Conservation (phyloP, 176 grass and related monocot species). For the Dactylis glomerata region DNA sequence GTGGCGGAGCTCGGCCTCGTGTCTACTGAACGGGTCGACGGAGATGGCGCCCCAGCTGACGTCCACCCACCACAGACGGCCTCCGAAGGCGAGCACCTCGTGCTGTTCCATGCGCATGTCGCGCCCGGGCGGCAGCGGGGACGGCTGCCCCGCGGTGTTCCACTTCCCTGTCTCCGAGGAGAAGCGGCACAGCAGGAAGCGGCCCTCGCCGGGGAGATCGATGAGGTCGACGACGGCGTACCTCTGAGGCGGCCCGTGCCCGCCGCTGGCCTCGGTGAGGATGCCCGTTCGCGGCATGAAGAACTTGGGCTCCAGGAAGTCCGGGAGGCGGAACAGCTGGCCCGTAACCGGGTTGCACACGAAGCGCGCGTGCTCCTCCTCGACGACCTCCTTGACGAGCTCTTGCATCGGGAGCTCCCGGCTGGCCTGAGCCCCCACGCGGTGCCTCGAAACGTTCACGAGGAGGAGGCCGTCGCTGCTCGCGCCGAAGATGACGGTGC, state of each 20-base stretch:
- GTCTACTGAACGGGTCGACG: neutral
- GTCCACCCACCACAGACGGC: constrained; percentile 14
- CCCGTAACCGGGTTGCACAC: constrained; percentile 3
- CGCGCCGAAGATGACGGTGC: neutral
- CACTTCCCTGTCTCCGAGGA: neutral
- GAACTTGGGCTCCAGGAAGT: neutral
- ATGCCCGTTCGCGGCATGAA: neutral
- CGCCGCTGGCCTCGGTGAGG: neutral
- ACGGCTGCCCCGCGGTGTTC: neutral
- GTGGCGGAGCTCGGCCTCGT: neutral
- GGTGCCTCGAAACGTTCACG: neutral
- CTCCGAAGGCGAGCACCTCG: neutral
- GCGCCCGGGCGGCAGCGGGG: neutral
- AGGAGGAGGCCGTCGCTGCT: neutral
- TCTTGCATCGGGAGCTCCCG: neutral
- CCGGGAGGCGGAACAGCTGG: constrained; percentile 4
- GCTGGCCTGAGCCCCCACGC: neutral
- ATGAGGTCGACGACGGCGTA: neutral
- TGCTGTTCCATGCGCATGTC: neutral
- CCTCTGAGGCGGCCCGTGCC: neutral
- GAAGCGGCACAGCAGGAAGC: neutral
- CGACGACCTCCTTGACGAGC: neutral
- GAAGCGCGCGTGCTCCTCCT: neutral
- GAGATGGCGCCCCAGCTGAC: constrained; percentile 9
- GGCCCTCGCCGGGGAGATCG: neutral